Evolutionary conservation across 129 eudicot species (phyloP).

Genomic region (Tanacetum coccineum): DNA sequence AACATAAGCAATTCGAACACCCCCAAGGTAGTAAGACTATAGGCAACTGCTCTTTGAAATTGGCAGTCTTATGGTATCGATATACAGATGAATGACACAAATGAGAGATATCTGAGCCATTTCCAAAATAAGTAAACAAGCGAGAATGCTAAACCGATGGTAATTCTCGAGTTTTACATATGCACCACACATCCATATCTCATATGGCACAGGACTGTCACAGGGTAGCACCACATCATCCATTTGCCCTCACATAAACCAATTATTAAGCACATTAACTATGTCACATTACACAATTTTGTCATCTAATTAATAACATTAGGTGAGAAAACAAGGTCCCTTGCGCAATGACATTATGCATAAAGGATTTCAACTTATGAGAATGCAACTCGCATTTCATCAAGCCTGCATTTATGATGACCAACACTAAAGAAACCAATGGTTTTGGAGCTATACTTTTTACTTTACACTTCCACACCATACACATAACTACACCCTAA

Average conservation of each 20-base stretch:
- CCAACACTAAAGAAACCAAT: too few relatives aligned
- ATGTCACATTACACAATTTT: too few relatives aligned
- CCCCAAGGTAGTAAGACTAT: too few relatives aligned
- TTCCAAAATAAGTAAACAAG: background rate
- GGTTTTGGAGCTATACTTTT: too few relatives aligned
- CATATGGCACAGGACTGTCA: background rate
- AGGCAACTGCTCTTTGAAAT: background rate
- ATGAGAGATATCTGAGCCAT: background rate
- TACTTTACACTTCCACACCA: background rate
- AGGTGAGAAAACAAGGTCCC: too few relatives aligned
- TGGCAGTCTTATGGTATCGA: too few relatives aligned
- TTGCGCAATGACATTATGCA: background rate
- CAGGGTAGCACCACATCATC: constrained; percentile 9
- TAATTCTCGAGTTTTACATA: background rate
- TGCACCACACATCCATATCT: constrained; percentile 6
- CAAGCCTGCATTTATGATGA: too few relatives aligned
- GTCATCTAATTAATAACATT: too few relatives aligned
- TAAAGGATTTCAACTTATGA: background rate
- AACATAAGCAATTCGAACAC: too few relatives aligned
- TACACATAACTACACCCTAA: background rate
- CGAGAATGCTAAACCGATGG: background rate
- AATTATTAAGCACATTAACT: too few relatives aligned
- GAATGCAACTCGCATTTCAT: too few relatives aligned
- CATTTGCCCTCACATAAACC: constrained; percentile 9
- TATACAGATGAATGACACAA: too few relatives aligned